Base-by-base conservation (phyloP, 164 flowering plant genomes). In the Piper betle region DNA sequence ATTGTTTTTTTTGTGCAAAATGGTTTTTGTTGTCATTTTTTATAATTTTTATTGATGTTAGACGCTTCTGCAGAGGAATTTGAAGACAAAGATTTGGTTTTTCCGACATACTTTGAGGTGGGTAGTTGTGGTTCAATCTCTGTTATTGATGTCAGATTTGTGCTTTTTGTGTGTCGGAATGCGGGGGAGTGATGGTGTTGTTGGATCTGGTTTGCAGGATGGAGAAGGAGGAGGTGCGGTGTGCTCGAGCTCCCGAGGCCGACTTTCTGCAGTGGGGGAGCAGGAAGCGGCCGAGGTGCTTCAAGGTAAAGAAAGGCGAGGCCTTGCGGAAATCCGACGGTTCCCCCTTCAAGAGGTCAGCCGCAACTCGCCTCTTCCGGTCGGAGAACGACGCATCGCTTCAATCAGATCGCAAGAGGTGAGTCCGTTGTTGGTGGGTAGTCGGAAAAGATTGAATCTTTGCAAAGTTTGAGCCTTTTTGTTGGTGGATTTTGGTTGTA, bases 221-320 rank as follows among this genome's bases (percentile, higher is more conserved):
- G 80, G 80, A 70, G 69, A 78, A 72, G 58, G 75, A 59, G 63
- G 69, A 63, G 59, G 70, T 57, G 50, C 39, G 55, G 50, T 69
- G 53, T 39, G 19, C 52, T 58, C 64, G 67, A 66, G 63, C 64
- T 59, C 48, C 77, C 1, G 83, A 75, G 57, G 56, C 76, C n/a
- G 87, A 85, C 55, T 81, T 82, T 62, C 60, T 82, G 55, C 84
- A 80, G 57, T 85, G 91, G 91, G 91, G 91, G 38, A 80, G 74
- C 63, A 65, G 72, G 50, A 83, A 79, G 73, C 72, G 84, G 58
- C 75, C 73, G n/a, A 71, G 86, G 53, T 81, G 87, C 73, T 60
- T 75, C 42, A 82, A 77, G 58, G 58, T 72, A 63, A 81, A 79
- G 62, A 71, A 75, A 11, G 75, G 72, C 54, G 71, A 62, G 20